Percentiles rank a stretch among this genome's conserved stretches.
phyloP scores from a whole-genome alignment of 176 grass and related monocot genomes.

The Themeda triandra region DNA sequence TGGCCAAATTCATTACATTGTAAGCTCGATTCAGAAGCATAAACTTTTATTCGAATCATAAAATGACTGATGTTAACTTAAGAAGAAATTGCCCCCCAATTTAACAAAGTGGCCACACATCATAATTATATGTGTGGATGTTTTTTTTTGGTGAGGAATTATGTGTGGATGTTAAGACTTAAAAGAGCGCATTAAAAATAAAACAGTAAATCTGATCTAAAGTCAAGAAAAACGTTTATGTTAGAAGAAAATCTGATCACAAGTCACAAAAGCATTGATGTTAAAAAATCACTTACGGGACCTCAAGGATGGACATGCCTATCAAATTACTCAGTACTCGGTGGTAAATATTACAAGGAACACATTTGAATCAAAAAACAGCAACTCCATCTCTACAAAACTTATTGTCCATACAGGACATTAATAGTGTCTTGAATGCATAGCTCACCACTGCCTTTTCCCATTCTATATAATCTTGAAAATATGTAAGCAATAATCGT shows the following conservation, averaged over 20 bases:
- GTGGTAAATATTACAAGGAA: background rate
- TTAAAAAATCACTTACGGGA: background rate
- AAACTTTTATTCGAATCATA: background rate
- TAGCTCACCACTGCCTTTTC: background rate
- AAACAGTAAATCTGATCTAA: background rate
- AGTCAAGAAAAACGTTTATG: background rate
- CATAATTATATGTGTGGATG: background rate
- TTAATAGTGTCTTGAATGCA: background rate
- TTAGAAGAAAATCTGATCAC: background rate
- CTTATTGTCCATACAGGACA: background rate
- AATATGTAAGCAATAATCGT: background rate
- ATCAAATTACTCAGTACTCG: background rate
- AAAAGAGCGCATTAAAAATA: background rate
- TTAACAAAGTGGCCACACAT: constrained; percentile 1
- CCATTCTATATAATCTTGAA: background rate
- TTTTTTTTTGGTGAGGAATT: too few species aligned
- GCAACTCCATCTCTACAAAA: background rate
- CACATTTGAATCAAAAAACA: background rate
- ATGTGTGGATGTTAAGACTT: background rate
- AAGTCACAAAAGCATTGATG: background rate
- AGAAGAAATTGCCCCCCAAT: background rate
- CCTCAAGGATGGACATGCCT: background rate
- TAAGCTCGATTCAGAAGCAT: background rate
- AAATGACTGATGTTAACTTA: background rate
- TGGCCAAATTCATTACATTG: background rate